Evolutionary conservation across 345 rosid species (phyloP).

Genomic region (Heritiera fomes): DNA sequence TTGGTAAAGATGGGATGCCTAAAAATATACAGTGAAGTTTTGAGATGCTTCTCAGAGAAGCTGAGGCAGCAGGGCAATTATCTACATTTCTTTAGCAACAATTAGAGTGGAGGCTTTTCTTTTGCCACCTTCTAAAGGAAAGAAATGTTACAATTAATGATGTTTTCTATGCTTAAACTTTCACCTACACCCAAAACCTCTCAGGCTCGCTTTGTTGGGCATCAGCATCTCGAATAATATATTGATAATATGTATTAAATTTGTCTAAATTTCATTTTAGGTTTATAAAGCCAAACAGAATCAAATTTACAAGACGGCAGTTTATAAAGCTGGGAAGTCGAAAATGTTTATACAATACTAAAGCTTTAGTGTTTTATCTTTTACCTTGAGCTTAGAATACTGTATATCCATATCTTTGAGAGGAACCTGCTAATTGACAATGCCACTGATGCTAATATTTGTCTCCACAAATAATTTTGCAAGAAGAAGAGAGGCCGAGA

Average conservation of each 20-base stretch:
- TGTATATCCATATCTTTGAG: slow-evolving; percentile 10
- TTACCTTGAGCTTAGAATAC: not conserved
- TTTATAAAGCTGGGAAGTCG: too few species aligned
- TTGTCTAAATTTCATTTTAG: not conserved
- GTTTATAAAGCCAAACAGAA: not conserved
- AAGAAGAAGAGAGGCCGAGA: slow-evolving; percentile 66
- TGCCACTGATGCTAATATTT: slow-evolving; percentile 41
- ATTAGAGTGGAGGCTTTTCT: not conserved
- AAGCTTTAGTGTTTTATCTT: not conserved
- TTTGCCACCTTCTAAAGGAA: not conserved
- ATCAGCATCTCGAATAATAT: not conserved
- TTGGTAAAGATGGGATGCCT: too few species aligned
- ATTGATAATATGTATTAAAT: too few species aligned
- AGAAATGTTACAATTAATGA: too few species aligned
- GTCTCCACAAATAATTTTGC: slow-evolving; percentile 48
- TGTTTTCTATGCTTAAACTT: too few species aligned
- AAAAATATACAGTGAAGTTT: not conserved
- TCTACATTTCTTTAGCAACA: not conserved
- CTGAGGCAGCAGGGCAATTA: not conserved
- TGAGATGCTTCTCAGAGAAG: not conserved
- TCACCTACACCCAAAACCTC: too few species aligned
- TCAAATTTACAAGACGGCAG: too few species aligned
- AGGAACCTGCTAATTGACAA: slow-evolving; percentile 30
- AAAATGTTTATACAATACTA: not conserved
- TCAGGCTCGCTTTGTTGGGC: too few species aligned